Percentiles rank a stretch among this genome's conserved stretches.
phyloP scores from a whole-genome alignment of 768 basidiomycete species.

The Phaffia tasmanica region DNA sequence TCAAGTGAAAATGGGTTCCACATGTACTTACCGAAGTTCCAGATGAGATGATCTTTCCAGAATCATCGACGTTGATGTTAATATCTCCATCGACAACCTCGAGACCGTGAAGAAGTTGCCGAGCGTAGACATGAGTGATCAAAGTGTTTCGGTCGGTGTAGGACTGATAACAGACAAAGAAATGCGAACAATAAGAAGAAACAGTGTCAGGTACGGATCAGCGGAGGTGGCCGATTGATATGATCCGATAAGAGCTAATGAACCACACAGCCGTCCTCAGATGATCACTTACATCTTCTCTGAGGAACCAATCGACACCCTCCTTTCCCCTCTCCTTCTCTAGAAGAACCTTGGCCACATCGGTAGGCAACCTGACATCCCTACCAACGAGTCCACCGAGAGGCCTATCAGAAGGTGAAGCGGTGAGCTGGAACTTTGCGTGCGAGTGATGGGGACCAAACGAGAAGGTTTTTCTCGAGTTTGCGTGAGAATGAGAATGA shows the following conservation, averaged over 20 bases:
- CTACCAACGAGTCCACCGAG: constrained; percentile 25
- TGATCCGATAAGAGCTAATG: not conserved
- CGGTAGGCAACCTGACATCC: constrained; percentile 42
- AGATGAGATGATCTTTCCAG: constrained; percentile 70
- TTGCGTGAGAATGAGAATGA: constrained; percentile 23
- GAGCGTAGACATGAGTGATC: constrained; percentile 78
- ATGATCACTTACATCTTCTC: constrained; percentile 36
- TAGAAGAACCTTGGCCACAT: constrained; percentile 56
- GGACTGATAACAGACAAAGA: constrained; percentile 29
- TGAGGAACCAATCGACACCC: constrained; percentile 34
- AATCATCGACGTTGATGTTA: constrained; percentile 74
- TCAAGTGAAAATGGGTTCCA: not conserved
- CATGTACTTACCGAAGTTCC: constrained; percentile 51
- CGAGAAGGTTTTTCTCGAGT: constrained; percentile 67
- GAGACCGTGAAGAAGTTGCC: constrained; percentile 71
- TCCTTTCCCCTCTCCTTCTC: constrained; percentile 33
- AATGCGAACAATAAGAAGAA: not conserved
- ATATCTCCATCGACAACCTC: constrained; percentile 84
- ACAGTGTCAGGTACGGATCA: constrained; percentile 10
- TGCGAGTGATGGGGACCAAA: constrained; percentile 75
- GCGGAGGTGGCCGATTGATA: not conserved
- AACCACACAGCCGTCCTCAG: not conserved
- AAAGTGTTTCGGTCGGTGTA: constrained; percentile 77
- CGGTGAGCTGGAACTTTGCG: constrained; percentile 42
- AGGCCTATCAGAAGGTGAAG: constrained; percentile 41